phyloP scores from a whole-genome alignment of 148 eudicot genomes.

The Hydrangea macrophylla region DNA sequence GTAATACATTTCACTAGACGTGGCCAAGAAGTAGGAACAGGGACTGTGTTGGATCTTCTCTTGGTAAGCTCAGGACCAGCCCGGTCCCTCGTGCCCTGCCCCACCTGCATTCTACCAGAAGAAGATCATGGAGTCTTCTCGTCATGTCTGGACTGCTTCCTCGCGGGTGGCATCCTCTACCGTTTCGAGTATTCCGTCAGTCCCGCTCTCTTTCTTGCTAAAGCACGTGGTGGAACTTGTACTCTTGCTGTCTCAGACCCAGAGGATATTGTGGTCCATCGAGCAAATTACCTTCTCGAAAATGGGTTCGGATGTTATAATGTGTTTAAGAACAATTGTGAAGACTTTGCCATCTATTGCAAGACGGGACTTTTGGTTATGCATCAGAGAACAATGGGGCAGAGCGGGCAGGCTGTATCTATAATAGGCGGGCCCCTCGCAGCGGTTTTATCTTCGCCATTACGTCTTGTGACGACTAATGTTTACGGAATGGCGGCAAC shows the following conservation, averaged over 20 bases:
- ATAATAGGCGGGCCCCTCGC: constrained; percentile 71
- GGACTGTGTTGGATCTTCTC: constrained; percentile 64
- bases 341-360: constrained; percentile 80
- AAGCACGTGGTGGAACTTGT: constrained; percentile 82
- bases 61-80: constrained; percentile 73
- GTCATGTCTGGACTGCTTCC: constrained; percentile 74
- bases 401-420: constrained; percentile 74
- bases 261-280: constrained; percentile 46
- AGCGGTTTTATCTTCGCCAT: constrained; percentile 57
- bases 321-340: constrained; percentile 75
- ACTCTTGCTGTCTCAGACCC: constrained; percentile 64
- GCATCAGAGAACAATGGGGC: constrained; percentile 57
- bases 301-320: constrained; percentile 75
- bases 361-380: constrained; percentile 69
- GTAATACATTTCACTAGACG: constrained; percentile 89
- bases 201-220: constrained; percentile 67
- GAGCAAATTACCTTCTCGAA: constrained; percentile 59
- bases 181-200: constrained; percentile 66
- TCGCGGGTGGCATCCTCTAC: constrained; percentile 63
- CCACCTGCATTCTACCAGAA: constrained; percentile 51
- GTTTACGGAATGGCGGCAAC: constrained; percentile 65
- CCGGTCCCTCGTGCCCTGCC: constrained; percentile 47
- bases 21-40: constrained; percentile 89
- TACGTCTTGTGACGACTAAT: constrained; percentile 54
- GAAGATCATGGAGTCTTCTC: constrained; percentile 68